Base-by-base conservation (phyloP, 164 flowering plant species). In the Umbilicus rupestris region DNA sequence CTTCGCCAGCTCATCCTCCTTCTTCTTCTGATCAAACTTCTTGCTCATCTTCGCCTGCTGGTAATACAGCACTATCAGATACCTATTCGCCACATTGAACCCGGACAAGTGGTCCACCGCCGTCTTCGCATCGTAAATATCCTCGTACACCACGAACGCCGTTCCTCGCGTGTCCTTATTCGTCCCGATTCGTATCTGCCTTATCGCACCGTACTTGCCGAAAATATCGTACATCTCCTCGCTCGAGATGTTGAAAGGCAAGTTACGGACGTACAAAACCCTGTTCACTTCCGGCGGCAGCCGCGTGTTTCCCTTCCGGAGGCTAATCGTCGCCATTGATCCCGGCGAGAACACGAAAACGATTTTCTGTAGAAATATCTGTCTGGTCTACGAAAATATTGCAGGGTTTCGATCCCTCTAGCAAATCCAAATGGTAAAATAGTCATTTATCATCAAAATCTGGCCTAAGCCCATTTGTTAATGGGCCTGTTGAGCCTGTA, bases 211-310 rank as follows among this genome's bases (percentile, higher is more conserved):
- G 84, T 89, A 94, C 72, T 94, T 94, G 35, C 96, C 96, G 85
- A 91, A 91, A 67, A 94, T 91, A 63, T 94, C 95, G 87, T 93
- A 90, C 98, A 93, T 93, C 81, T 93, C 97, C 77, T 90, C 98
- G 80, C 91, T 85, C 20, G 97, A 80, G 69, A 90, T 93, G 85
- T 86, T 90, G 87, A 90, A 93, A 2, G 97, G 96, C 2, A 88
- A 85, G 77, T 93, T 88, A 6, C 97, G 82, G 14, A 93, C 94
- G 84, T 87, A 90, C 30, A 93, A 79, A 1, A 86, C 87, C 5
- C 97, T 74, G 80, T 93, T 92, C 39, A 92, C 98, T 71, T 90
- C 96, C 42, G 96, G 96, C 7, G 97, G 97, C 10, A 93, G 94
- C 22, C 97, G 82, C 1, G 97, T 83, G 83, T 92, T 92, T 7